These are phyloP conservation scores for Nakataea oryzae DNA, from an alignment of 2,329 filamentous ascomycete species.

Conservation along the genomic window DNA sequence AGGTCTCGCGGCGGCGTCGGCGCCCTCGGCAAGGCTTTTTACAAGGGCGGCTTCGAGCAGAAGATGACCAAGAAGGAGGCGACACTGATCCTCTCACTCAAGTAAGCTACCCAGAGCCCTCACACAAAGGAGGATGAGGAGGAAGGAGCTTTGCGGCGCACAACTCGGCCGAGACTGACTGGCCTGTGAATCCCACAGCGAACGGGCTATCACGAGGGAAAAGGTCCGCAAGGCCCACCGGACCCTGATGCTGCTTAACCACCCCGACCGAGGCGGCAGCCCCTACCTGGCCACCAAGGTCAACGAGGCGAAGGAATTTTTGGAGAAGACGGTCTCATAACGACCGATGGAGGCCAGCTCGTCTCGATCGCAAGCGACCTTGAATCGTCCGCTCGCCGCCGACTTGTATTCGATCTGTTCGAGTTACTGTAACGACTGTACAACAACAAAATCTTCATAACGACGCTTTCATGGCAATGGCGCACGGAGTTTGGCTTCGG, in stretches of 20 bases:
- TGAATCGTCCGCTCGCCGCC: no score
- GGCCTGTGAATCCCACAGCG: slow-evolving; percentile 39
- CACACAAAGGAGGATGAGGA: background rate
- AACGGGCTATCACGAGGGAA: slow-evolving; percentile 80
- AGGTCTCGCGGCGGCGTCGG: slow-evolving; percentile 69
- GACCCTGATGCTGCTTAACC: slow-evolving; percentile 92
- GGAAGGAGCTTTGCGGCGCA: background rate
- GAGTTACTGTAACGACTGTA: background rate
- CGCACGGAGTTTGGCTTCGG: background rate
- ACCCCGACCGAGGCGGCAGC: slow-evolving; percentile 92
- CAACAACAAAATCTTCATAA: background rate
- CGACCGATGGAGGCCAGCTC: no score
- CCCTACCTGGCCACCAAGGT: slow-evolving; percentile 96
- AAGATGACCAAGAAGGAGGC: slow-evolving; percentile 93
- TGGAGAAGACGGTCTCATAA: slow-evolving; percentile 55
- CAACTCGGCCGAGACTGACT: background rate
- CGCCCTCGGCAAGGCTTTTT: slow-evolving; percentile 81
- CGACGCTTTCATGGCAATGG: slow-evolving; percentile 3
- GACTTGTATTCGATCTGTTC: background rate
- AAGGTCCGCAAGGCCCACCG: slow-evolving; percentile 93
- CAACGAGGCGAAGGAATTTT: slow-evolving; percentile 93
- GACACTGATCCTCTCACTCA: slow-evolving; percentile 78
- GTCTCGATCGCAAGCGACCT: no score
- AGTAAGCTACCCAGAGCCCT: slow-evolving; percentile 43
- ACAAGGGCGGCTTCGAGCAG: slow-evolving; percentile 96